A percentile compares a stretch with the other conserved stretches of the same genome.
Conservation (phyloP, 176 grass and related monocot genomes). For the Cenchrus americanus region DNA sequence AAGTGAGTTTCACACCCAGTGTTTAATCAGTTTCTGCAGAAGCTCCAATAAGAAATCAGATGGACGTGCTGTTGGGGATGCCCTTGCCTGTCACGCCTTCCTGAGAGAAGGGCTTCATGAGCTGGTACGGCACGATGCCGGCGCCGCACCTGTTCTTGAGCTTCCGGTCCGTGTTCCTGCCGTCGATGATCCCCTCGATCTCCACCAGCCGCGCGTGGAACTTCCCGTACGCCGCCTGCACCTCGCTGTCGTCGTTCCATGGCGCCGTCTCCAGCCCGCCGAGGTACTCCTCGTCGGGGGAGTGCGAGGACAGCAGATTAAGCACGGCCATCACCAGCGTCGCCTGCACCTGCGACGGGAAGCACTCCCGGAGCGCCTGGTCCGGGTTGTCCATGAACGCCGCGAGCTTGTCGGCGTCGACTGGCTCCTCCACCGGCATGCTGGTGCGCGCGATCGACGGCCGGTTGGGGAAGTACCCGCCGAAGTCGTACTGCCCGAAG, state of each 20-base stretch:
- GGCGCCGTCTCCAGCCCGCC: slow-evolving; percentile 45
- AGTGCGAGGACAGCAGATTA: slow-evolving; percentile 70
- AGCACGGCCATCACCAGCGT: slow-evolving; percentile 73
- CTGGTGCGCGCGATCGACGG: slow-evolving; percentile 74
- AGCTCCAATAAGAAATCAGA: slow-evolving; percentile 30
- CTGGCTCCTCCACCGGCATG: slow-evolving; percentile 75
- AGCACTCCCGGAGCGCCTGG: slow-evolving; percentile 52
- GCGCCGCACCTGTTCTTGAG: slow-evolving; percentile 71
- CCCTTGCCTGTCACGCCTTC: slow-evolving; percentile 61
- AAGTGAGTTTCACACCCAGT: too few relatives aligned
- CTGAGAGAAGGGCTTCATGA: slow-evolving; percentile 72
- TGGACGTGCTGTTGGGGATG: slow-evolving; percentile 79
- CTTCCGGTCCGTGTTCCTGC: slow-evolving; percentile 51
- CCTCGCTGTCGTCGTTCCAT: slow-evolving; percentile 51
- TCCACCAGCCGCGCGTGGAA: slow-evolving; percentile 58
- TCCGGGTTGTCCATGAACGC: slow-evolving; percentile 67
- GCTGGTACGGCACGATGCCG: slow-evolving; percentile 72
- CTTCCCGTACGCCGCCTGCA: slow-evolving; percentile 42
- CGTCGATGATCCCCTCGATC: slow-evolving; percentile 67
- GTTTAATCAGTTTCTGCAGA: too few relatives aligned
- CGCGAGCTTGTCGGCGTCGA: slow-evolving; percentile 21
- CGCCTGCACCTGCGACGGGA: slow-evolving; percentile 74
- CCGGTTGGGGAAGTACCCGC: slow-evolving; percentile 76
- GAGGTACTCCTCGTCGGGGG: slow-evolving; percentile 89
- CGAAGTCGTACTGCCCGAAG: slow-evolving; percentile 86